phyloP scores from a whole-genome alignment of 352 stramenopile genomes.

The Pythium brachiatum region DNA sequence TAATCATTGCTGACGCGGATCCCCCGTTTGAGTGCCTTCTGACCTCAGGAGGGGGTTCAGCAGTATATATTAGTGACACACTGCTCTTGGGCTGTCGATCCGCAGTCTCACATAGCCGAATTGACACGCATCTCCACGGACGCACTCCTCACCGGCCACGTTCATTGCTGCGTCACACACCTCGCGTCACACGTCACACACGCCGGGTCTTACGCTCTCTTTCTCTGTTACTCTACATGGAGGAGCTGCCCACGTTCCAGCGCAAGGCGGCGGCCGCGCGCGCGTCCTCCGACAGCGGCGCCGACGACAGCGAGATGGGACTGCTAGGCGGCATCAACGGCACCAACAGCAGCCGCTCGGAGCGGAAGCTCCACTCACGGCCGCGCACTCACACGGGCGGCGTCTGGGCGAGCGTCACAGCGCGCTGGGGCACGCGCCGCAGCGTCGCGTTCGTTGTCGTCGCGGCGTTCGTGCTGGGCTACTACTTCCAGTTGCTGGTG shows the following conservation, averaged over 20 bases:
- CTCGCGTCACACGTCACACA: too few species aligned
- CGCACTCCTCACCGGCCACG: too few species aligned
- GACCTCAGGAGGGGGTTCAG: background rate
- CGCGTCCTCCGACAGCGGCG: slow-evolving; percentile 20
- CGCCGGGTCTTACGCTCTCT: background rate
- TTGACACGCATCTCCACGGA: too few species aligned
- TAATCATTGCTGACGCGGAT: background rate
- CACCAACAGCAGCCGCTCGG: slow-evolving; percentile 1
- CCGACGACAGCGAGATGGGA: slow-evolving; percentile 22
- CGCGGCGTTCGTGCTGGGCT: slow-evolving; percentile 47
- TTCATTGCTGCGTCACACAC: too few species aligned
- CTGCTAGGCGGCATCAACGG: background rate
- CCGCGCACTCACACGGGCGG: background rate
- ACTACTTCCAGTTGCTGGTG: slow-evolving; percentile 65
- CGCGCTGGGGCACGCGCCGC: slow-evolving; percentile 17
- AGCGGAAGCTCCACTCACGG: slow-evolving; percentile 24
- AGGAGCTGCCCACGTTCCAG: slow-evolving; percentile 26
- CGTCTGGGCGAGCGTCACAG: slow-evolving; percentile 6
- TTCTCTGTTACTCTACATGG: slow-evolving; percentile 14
- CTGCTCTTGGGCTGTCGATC: too few species aligned
- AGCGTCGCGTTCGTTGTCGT: slow-evolving; percentile 18
- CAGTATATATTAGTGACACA: background rate
- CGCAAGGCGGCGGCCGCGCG: slow-evolving; percentile 21
- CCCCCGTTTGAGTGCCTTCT: background rate
- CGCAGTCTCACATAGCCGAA: slow-evolving; percentile 9